A percentile compares a stretch with the other conserved stretches of the same genome.
These are phyloP conservation scores for Mariannaea elegans DNA, from an alignment of 2,329 filamentous ascomycete species.

Conservation along the genomic window DNA sequence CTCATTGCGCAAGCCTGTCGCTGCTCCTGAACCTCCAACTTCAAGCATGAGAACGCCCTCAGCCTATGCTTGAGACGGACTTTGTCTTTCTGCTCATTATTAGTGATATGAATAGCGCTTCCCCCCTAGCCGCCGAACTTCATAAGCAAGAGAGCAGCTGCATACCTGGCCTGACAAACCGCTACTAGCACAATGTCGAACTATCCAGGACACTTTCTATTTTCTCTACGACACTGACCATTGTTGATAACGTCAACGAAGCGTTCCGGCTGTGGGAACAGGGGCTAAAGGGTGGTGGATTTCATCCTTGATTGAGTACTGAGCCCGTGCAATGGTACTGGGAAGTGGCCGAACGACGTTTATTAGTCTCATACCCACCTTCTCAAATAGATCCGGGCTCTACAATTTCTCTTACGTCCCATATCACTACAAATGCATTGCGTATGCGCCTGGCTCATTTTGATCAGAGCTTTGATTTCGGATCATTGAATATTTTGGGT, in stretches of 20 bases:
- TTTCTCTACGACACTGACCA: slow-evolving; percentile 1
- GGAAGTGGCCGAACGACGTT: not conserved
- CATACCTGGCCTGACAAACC: not conserved
- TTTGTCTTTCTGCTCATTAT: slow-evolving; percentile 11
- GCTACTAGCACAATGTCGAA: slow-evolving; percentile 1
- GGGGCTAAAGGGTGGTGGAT: not conserved
- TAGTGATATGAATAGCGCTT: slow-evolving; percentile 4
- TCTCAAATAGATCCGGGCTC: too few relatives aligned
- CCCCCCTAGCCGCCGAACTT: slow-evolving; percentile 1
- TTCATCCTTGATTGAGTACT: slow-evolving; percentile 6
- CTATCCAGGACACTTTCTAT: slow-evolving; percentile 13
- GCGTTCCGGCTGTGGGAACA: slow-evolving; percentile 3
- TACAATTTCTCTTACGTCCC: too few relatives aligned
- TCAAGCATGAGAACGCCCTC: too few relatives aligned
- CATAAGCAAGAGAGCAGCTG: slow-evolving; percentile 3
- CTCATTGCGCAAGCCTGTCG: not conserved
- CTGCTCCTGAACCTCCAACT: too few relatives aligned
- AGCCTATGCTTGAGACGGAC: slow-evolving; percentile 6
- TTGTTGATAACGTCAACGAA: slow-evolving; percentile 2
- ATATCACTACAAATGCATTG: too few relatives aligned
- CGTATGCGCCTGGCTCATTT: too few relatives aligned
- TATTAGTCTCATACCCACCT: too few relatives aligned
- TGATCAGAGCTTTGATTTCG: too few relatives aligned
- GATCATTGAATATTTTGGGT: too few relatives aligned
- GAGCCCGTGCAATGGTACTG: not conserved